Conservation (phyloP, 2,329 filamentous ascomycete species). For the Diaporthe ilicicola region DNA sequence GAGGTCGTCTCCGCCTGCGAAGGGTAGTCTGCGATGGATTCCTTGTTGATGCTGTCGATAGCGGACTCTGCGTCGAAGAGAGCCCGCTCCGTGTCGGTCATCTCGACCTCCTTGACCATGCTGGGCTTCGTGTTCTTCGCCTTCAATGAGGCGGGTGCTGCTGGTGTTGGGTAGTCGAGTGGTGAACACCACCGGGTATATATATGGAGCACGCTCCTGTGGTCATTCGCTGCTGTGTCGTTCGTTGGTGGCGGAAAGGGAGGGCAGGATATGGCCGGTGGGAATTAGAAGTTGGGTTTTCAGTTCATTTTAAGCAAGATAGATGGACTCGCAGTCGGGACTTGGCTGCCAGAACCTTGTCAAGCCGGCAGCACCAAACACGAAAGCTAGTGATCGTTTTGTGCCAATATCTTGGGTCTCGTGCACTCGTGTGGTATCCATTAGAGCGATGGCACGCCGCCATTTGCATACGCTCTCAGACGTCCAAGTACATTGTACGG, state of each 20-base stretch:
- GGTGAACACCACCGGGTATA: conserved; percentile 8
- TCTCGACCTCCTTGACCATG: conserved; percentile 18
- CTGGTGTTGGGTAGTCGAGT: conserved; percentile 4
- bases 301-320: conserved; percentile 17
- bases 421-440: not conserved
- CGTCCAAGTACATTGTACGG: not conserved
- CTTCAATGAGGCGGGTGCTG: conserved; percentile 9
- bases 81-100: conserved; percentile 20
- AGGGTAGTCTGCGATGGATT: conserved; percentile 15
- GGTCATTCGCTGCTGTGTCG: not conserved
- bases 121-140: not conserved
- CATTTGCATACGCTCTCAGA: not conserved
- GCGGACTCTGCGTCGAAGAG: conserved; percentile 26
- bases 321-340: conserved; percentile 3
- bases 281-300: not conserved
- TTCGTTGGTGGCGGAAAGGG: not conserved
- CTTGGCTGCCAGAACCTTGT: not conserved
- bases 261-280: not conserved
- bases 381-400: not conserved
- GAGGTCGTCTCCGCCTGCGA: conserved; percentile 22
- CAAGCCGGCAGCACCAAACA: conserved; percentile 8
- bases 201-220: conserved; percentile 2
- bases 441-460: not conserved
- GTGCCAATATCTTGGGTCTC: conserved; percentile 12
- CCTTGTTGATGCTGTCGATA: conserved; percentile 3